Base-by-base conservation (phyloP, 2,329 filamentous ascomycete species). In the Fusarium goolgardi region DNA sequence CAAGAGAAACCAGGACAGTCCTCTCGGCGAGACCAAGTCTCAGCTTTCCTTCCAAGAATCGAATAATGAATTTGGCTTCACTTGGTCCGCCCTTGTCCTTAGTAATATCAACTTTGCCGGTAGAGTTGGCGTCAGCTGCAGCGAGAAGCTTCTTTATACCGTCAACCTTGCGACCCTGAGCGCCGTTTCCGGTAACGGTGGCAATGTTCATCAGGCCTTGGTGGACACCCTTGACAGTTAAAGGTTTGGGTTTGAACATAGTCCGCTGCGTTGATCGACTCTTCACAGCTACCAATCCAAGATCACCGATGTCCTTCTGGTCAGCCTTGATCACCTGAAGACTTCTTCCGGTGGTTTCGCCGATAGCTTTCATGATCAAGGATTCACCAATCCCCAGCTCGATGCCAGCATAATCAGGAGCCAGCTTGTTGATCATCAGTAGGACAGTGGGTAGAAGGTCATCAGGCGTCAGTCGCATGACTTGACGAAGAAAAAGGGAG, bases 321-420 rank as follows among this genome's bases (percentile, higher is more conserved):
- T 98, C 94, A 49, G 91, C 89, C 81, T 97, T 98, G 83, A 99
- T 97, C 53, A 97, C 90, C 37, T 90, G 86, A 46, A 97, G 80
- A 74, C 90, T 97, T 63, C 96, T 90, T 12, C 96, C 96, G 0
- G 96, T 99, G 31, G 90, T 91, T 81, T 98, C 95, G 13, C 95
- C 95, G 75, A 99, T 97, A 7, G 96, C 93, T 78, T 98, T 99
- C 94, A 98, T 98, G 74, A 99, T 97, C 29, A 99, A 81, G 1
- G 95, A 98, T 80, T 99, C 96, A 58, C 96, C 96, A 72, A 99
- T 99, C n/a, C 96, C 96, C 31, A 99, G 85, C 79, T 99, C 96
- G 66, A 99, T 94, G 21, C 96, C 96, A 43, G 94, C 91, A 78
- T 97, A 99, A 75, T 99, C 96, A 5, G 96, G 95, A 4, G 96